Percentiles rank a stretch among this genome's conserved stretches.
These are phyloP conservation scores for Paramarasmius palmivorus DNA, from an alignment of 1,284 basidiomycete genomes.

Conservation along the genomic window DNA sequence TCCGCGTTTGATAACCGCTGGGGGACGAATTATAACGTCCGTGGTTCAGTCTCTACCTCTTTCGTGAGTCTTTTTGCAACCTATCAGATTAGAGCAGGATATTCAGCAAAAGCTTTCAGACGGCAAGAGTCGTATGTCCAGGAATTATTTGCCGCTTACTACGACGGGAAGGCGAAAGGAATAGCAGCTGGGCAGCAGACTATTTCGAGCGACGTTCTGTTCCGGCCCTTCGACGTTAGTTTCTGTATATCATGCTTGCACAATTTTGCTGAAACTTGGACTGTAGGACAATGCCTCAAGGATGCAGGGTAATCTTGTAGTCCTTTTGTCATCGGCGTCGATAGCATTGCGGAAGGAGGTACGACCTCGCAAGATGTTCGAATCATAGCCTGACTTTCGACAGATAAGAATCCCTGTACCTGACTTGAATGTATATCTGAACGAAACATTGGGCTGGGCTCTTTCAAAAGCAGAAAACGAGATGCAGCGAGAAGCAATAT, in stretches of 20 bases:
- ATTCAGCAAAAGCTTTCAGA: slow-evolving; percentile 29
- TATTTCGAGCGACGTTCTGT: slow-evolving; percentile 34
- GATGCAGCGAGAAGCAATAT: slow-evolving; percentile 58
- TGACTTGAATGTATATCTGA: slow-evolving; percentile 52
- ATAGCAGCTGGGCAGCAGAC: slow-evolving; percentile 58
- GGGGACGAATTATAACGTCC: slow-evolving; percentile 66
- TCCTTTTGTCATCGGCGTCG: slow-evolving; percentile 67
- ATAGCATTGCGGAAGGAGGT: slow-evolving; percentile 70
- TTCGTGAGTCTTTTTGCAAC: slow-evolving; percentile 52
- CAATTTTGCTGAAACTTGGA: background rate
- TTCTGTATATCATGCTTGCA: background rate
- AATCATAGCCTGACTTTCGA: background rate
- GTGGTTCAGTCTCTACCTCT: slow-evolving; percentile 63
- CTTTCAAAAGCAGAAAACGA: slow-evolving; percentile 48
- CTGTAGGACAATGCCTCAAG: slow-evolving; percentile 44
- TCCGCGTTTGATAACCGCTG: slow-evolving; percentile 62
- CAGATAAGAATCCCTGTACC: slow-evolving; percentile 52
- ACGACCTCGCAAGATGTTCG: slow-evolving; percentile 14
- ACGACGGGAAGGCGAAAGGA: slow-evolving; percentile 53
- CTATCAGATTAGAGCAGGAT: slow-evolving; percentile 2
- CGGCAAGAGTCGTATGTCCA: slow-evolving; percentile 59
- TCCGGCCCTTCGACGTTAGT: slow-evolving; percentile 50
- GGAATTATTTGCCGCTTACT: slow-evolving; percentile 59
- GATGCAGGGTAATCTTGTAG: slow-evolving; percentile 60
- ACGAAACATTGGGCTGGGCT: slow-evolving; percentile 59